Conservation (phyloP, 2,329 filamentous ascomycete species). For the Hypoxylon sp. region DNA sequence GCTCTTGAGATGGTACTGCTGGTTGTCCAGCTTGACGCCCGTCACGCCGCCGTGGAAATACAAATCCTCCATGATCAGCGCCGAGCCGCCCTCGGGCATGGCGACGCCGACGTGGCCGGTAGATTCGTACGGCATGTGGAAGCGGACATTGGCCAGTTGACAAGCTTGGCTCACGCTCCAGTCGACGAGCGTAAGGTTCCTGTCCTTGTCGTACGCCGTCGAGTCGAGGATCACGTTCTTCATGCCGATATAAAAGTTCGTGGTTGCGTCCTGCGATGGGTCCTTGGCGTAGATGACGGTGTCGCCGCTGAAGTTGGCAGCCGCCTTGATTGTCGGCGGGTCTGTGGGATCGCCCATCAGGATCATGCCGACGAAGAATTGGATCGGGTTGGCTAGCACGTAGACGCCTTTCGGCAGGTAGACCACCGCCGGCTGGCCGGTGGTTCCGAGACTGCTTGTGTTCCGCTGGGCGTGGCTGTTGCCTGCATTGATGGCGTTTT, state of each 20-base stretch:
- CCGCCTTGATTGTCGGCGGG: conserved; percentile 42
- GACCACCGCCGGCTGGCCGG: conserved; percentile 40
- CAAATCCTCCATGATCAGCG: conserved; percentile 36
- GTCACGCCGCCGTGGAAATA: conserved; percentile 33
- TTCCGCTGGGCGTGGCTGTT: conserved; percentile 26
- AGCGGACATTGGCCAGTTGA: conserved; percentile 49
- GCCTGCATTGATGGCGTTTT: conserved; percentile 32
- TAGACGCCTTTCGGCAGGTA: conserved; percentile 43
- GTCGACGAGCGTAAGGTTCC: conserved; percentile 46
- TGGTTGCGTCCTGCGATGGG: conserved; percentile 39
- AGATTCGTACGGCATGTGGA: conserved; percentile 48
- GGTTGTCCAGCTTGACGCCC: conserved; percentile 31
- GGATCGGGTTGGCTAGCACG: conserved; percentile 34
- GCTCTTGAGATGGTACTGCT: conserved; percentile 39
- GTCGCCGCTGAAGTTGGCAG: conserved; percentile 33
- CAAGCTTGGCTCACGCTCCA: conserved; percentile 52
- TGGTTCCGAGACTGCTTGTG: conserved; percentile 32
- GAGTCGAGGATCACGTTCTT: conserved; percentile 52
- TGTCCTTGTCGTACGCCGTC: conserved; percentile 41
- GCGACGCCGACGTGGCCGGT: conserved; percentile 48
- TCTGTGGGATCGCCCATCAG: conserved; percentile 50
- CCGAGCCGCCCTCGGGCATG: conserved; percentile 35
- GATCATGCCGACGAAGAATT: conserved; percentile 46
- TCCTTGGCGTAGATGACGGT: conserved; percentile 45
- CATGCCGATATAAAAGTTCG: conserved; percentile 49